Base-by-base conservation (phyloP, 1,284 basidiomycete genomes). In the Meira miltonrushii region DNA sequence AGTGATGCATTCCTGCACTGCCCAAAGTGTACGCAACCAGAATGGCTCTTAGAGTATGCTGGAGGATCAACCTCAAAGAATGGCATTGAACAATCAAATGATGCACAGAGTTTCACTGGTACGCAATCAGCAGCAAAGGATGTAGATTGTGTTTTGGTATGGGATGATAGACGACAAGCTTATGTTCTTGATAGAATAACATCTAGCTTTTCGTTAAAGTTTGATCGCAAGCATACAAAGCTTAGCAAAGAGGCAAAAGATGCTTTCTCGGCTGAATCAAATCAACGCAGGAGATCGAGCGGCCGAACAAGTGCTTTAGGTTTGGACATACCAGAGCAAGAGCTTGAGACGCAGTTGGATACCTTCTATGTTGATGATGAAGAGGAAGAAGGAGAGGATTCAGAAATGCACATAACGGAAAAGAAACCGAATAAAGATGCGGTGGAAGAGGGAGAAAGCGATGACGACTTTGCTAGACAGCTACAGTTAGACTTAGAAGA, bases 111-210 rank as follows among this genome's bases (percentile, higher is more conserved):
- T 5, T 53, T 53, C 23, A n/a, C 17, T 8, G 50, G 50, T 6
- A 39, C n/a, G 8, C 23, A 38, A 19, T 33, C 23, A 17, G 23
- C 50, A 15, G 37, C 7, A 7, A 53, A 53, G 15, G 50, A 53
- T 53, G 50, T 53, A 2, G 50, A 53, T 39, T 53, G 50, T 13
- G 50, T 53, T 13, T 33, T 53, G 8, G 50, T 53, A 39, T 53
- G 50, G 50, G 50, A 53, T 41, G 39, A 53, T 21, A 13, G 37
- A 12, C 17, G 12, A 39, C 37, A 53, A 17, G 50, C 50, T 19
- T 53, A 53, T 39, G 6, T 53, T 17, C 28, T 53, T n/a, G 50
- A 53, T 37, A 12, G 13, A 53, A 17, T 53, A 2, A 13, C 23
- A 23, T 53, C 50, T 17, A 53, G 21, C 21, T 53, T 53, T 37